Evolutionary conservation across 345 rosid species (phyloP), one percentile per base, ranked within the genome.

Genomic region (Heritiera littoralis): DNA sequence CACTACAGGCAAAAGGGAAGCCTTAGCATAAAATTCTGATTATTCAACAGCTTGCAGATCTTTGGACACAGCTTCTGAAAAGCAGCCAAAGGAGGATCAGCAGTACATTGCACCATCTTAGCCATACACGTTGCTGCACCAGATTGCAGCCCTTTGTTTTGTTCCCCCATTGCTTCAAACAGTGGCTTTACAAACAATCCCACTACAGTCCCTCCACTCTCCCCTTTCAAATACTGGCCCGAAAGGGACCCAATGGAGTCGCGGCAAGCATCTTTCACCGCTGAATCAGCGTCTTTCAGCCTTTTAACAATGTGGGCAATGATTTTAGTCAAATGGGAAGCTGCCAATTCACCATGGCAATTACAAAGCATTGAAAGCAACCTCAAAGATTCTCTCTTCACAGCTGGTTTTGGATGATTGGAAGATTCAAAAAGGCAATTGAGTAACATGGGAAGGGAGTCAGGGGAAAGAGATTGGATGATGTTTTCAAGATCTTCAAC

Each of bases 101-200:
- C 83, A 0, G 98, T 94, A 48, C 87, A 89, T 28, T 97, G 97
- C 77, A 97, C 93, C 96, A 94, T 87, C 88, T 86, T 94, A 40
- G 94, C 96, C 98, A 94, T 87, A 84, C 97, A 97, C 40, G 87
- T 78, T 8, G 98, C 92, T 14, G 98, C 98, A 66, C 97, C 98
- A 23, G 94, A 87, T 84, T 94, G 99, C 43, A 91, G 98, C 52
- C 86, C 89, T 81, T 92, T 97, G 80, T 91, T 93, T 90, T 97
- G 99, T 81, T 97, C 99, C 41, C 92, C 94, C 99, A 97, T 97
- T 3, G 94, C 99, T 84, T 94, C 99, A 46, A 97, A 90, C 81
- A 97, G 77, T 7, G 98, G 98, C 88, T 87, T 93, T 58, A 88
- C 97, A 71, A 94, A 97, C 82, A 97, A 55, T 30, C 89, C 97